Percentiles rank a stretch among this genome's conserved stretches.
Evolutionary conservation across 139 green algal species (phyloP).

Genomic region (Gonium pectorale): DNA sequence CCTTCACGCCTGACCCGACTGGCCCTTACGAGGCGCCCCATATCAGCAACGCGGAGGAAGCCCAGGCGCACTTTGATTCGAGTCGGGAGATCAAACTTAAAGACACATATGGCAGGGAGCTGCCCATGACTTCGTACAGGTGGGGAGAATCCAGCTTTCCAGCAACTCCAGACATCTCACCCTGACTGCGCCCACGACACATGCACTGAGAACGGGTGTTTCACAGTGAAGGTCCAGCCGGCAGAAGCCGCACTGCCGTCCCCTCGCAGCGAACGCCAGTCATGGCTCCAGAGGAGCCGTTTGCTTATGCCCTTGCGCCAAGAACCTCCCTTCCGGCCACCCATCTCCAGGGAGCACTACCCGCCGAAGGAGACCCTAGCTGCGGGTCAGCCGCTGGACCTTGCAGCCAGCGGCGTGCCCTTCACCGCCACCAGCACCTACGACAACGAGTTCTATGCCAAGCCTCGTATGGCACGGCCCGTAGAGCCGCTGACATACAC

Average conservation of each 20-base stretch:
- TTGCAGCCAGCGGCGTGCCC: constrained; percentile 4
- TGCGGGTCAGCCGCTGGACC: constrained; percentile 32
- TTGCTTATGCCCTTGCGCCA: neutral
- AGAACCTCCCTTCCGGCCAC: neutral
- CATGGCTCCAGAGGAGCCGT: too few relatives aligned
- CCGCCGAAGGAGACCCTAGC: constrained; percentile 49
- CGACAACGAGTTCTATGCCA: constrained; percentile 56
- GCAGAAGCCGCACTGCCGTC: too few relatives aligned
- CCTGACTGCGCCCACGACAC: too few relatives aligned
- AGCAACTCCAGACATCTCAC: too few relatives aligned
- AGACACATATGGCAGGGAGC: constrained; percentile 32
- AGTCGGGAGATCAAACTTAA: constrained; percentile 59
- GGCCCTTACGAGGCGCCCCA: constrained; percentile 45
- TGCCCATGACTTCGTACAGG: constrained; percentile 48
- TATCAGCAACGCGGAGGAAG: constrained; percentile 13
- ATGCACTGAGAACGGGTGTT: too few relatives aligned
- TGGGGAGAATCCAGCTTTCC: neutral
- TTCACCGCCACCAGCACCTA: constrained; percentile 54
- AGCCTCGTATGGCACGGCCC: constrained; percentile 51
- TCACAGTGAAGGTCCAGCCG: too few relatives aligned
- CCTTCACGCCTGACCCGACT: constrained; percentile 39
- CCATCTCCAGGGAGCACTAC: constrained; percentile 64
- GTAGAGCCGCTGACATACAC: constrained; percentile 52
- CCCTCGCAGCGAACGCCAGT: too few relatives aligned
- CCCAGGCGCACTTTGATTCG: constrained; percentile 46